Conservation (phyloP, 2,329 filamentous ascomycete species). For the Emergomyces orientalis region DNA sequence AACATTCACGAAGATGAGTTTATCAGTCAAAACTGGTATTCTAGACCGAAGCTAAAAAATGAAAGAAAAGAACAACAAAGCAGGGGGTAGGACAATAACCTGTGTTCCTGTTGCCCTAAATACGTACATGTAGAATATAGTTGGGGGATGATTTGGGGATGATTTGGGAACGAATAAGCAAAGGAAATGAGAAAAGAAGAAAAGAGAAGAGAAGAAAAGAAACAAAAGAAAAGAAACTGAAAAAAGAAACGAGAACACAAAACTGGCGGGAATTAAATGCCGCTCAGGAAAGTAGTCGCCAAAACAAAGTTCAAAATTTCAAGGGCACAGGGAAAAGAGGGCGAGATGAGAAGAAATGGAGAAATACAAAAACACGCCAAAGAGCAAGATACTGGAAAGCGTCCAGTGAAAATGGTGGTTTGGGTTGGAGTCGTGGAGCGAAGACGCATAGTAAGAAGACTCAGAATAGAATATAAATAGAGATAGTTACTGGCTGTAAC, state of each 20-base stretch:
- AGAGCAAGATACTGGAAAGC: background rate
- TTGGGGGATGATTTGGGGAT: background rate
- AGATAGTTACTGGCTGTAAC: background rate
- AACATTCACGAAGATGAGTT: background rate
- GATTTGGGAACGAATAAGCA: background rate
- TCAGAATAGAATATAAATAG: background rate
- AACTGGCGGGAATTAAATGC: too few species aligned
- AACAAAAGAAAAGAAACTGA: too few species aligned
- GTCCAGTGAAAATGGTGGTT: background rate
- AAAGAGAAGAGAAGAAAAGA: too few species aligned
- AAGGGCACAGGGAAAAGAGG: background rate
- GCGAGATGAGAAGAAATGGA: background rate
- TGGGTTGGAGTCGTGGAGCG: too few species aligned
- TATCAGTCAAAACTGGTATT: background rate
- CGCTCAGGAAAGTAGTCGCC: background rate
- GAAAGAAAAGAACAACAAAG: background rate
- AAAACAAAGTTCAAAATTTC: background rate
- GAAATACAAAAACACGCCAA: constrained; percentile 4
- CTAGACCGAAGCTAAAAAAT: background rate
- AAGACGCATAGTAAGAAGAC: background rate
- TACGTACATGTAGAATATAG: constrained; percentile 5
- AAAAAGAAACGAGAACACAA: background rate
- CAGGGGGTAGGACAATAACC: background rate
- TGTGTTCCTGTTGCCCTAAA: constrained; percentile 1
- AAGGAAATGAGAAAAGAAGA: background rate